Evolutionary conservation across 129 eudicot genomes (phyloP).

Genomic region (Flaveria brownii): DNA sequence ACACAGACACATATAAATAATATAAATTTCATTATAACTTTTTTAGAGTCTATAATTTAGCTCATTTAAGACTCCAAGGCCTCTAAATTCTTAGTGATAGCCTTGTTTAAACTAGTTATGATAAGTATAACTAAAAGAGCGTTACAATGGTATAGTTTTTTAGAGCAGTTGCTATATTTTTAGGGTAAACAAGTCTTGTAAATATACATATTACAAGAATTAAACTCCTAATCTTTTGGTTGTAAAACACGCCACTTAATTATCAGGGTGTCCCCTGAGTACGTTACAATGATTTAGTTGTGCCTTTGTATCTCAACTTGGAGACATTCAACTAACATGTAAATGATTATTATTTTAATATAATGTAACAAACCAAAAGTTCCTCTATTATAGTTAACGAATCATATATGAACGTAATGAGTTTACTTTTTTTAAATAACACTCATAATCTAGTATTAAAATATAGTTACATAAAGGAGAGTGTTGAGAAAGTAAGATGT

Average conservation of each 20-base stretch:
- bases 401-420: background rate
- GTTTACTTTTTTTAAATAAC: background rate
- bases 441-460: background rate
- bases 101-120: background rate
- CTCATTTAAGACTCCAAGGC: no score
- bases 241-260: no score
- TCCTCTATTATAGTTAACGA: background rate
- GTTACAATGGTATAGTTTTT: conserved; percentile 21
- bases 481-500: conserved; percentile 10
- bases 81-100: no score
- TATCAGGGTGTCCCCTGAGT: no score
- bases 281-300: background rate
- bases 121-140: background rate
- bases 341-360: background rate
- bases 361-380: background rate
- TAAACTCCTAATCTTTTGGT: no score
- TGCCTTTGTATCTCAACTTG: conserved; percentile 3
- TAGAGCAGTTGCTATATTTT: no score
- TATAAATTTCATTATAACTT: no score
- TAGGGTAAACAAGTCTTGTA: no score
- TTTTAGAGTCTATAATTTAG: no score
- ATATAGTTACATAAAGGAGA: background rate
- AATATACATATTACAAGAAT: no score
- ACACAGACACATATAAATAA: no score
- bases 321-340: conserved; percentile 14